A percentile compares a stretch with the other conserved stretches of the same genome.
Evolutionary conservation across 2,329 filamentous ascomycete genomes (phyloP).

Genomic region (Alternaria viburni): DNA sequence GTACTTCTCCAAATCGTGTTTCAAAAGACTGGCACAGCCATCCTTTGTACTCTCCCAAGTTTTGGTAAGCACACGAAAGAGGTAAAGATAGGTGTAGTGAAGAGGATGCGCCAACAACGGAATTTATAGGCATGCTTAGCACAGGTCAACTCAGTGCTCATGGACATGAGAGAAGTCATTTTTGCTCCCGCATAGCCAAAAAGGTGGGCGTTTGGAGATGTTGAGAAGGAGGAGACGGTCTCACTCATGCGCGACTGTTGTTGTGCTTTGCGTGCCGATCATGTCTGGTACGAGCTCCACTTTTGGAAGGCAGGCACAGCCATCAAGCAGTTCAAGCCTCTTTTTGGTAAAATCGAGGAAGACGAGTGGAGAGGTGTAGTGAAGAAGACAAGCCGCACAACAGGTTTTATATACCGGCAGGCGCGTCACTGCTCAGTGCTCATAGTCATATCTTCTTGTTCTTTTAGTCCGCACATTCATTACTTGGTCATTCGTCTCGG

Average conservation of each 20-base stretch:
- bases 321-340: too few relatives aligned
- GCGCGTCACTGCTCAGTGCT: not conserved
- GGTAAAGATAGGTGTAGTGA: not conserved
- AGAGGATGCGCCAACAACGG: not conserved
- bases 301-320: too few relatives aligned
- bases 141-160: not conserved
- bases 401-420: too few relatives aligned
- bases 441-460: rapidly evolving
- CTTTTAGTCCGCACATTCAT: not conserved
- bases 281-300: too few relatives aligned
- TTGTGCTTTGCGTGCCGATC: too few relatives aligned
- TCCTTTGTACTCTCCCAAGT: not conserved
- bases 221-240: not conserved
- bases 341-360: too few relatives aligned
- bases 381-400: too few relatives aligned
- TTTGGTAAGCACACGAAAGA: not conserved
- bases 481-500: rapidly evolving
- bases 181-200: too few relatives aligned
- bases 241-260: too few relatives aligned
- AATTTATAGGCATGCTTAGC: not conserved
- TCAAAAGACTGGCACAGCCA: not conserved
- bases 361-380: too few relatives aligned
- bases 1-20: too few relatives aligned
- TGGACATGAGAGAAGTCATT: too few relatives aligned
- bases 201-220: not conserved